Percentiles rank a stretch among this genome's conserved stretches.
These are phyloP conservation scores for Fimicolochytrium jonesii DNA, from an alignment of 192 early-diverging fungal species.

Conservation along the genomic window DNA sequence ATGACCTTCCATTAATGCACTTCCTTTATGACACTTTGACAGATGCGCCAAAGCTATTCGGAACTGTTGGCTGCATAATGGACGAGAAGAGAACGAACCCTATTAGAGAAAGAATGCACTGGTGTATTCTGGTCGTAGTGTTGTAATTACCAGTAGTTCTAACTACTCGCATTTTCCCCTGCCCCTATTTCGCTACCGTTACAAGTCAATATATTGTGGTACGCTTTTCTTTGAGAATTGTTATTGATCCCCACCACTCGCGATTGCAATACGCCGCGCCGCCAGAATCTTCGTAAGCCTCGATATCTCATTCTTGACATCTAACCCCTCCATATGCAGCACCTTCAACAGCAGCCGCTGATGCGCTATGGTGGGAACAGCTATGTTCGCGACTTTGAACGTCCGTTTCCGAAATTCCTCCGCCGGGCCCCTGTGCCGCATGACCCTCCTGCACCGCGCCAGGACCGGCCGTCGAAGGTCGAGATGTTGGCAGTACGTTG, in stretches of 20 bases:
- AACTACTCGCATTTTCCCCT: too few species aligned
- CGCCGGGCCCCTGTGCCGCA: background rate
- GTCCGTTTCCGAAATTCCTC: slow-evolving; percentile 11
- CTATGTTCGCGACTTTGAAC: slow-evolving; percentile 5
- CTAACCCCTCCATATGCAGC: background rate
- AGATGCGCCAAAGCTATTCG: background rate
- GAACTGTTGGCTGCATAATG: background rate
- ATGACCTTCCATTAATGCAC: too few species aligned
- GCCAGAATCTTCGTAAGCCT: slow-evolving; percentile 7
- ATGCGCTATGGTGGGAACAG: slow-evolving; percentile 7
- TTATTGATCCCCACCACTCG: too few species aligned
- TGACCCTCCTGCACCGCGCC: background rate
- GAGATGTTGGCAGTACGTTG: background rate
- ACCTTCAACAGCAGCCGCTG: background rate
- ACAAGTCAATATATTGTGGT: too few species aligned
- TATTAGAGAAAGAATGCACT: too few species aligned
- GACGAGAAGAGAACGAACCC: too few species aligned
- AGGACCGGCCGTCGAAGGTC: background rate
- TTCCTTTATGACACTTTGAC: too few species aligned
- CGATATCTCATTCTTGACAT: slow-evolving; percentile 3
- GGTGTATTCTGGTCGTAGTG: too few species aligned
- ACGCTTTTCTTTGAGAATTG: too few species aligned
- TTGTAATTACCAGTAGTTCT: too few species aligned
- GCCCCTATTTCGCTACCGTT: too few species aligned
- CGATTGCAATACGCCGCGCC: too few species aligned